Evolutionary conservation across 495 filamentous ascomycete genomes (phyloP).

Genomic region (Penicillium daleae): DNA sequence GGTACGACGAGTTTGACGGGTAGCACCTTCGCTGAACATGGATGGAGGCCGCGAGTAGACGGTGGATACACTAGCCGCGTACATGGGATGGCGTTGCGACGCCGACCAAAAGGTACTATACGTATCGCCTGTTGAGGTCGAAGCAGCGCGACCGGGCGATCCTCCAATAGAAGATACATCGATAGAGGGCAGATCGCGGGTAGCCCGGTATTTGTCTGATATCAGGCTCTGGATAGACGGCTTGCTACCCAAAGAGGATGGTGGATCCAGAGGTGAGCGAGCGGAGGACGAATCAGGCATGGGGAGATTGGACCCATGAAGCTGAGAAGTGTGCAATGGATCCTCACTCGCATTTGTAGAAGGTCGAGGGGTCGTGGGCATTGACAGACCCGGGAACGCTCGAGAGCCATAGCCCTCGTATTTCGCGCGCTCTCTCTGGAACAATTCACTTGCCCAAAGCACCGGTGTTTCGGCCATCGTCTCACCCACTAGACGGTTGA

Average conservation of each 20-base stretch:
- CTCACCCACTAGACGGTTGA: slow-evolving; percentile 84
- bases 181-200: slow-evolving; percentile 46
- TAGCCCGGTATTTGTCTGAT: slow-evolving; percentile 65
- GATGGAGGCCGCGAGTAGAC: slow-evolving; percentile 52
- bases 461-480: slow-evolving; percentile 86
- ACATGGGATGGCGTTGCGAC: slow-evolving; percentile 64
- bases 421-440: slow-evolving; percentile 72
- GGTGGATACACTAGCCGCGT: slow-evolving; percentile 62
- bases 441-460: slow-evolving; percentile 90
- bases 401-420: slow-evolving; percentile 67
- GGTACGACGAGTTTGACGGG: slow-evolving; percentile 37
- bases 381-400: slow-evolving; percentile 50
- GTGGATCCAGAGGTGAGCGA: slow-evolving; percentile 39
- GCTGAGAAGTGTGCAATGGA: slow-evolving; percentile 33
- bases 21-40: slow-evolving; percentile 46
- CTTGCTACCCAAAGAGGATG: slow-evolving; percentile 45
- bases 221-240: slow-evolving; percentile 66
- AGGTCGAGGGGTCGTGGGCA: slow-evolving; percentile 43
- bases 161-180: slow-evolving; percentile 63
- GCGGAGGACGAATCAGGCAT: slow-evolving; percentile 49
- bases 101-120: slow-evolving; percentile 88
- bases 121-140: slow-evolving; percentile 73
- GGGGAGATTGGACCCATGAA: slow-evolving; percentile 37
- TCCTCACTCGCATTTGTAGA: slow-evolving; percentile 61
- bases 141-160: slow-evolving; percentile 51